These are phyloP conservation scores for Isatis tinctoria DNA, from an alignment of 345 rosid genomes.

Conservation along the genomic window DNA sequence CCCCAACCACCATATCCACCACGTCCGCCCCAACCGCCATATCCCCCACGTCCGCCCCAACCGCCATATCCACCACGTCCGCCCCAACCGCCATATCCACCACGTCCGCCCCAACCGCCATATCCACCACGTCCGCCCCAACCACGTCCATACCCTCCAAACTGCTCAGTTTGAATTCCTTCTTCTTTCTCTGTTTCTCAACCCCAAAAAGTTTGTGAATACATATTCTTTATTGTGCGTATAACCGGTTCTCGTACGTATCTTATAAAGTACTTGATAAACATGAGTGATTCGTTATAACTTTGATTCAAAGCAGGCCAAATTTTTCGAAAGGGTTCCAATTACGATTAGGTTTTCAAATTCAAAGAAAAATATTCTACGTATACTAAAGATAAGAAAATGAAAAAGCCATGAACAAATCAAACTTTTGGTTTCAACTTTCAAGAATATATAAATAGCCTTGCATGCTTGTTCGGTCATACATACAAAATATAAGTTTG, in stretches of 20 bases:
- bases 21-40: too few relatives aligned
- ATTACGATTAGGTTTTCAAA: neutral
- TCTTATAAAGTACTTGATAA: neutral
- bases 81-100: neutral
- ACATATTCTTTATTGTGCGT: neutral
- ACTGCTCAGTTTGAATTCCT: neutral
- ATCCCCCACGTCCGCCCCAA: neutral
- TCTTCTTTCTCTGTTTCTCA: neutral
- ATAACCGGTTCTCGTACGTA: neutral
- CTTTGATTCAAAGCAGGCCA: neutral
- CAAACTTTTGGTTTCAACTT: neutral
- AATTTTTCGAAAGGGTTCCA: too few relatives aligned
- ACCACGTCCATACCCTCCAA: conserved; percentile 1
- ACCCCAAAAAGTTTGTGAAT: neutral
- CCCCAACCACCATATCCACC: too few relatives aligned
- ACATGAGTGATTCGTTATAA: neutral
- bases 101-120: conserved; percentile 1
- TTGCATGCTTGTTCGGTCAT: neutral
- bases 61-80: neutral
- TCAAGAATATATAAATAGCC: neutral
- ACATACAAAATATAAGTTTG: neutral
- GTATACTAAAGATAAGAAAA: neutral
- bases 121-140: neutral
- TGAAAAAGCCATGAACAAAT: neutral
- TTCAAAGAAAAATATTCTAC: neutral